Percentiles rank a stretch among this genome's conserved stretches.
These are phyloP conservation scores for Phyllosticta capitalensis DNA, from an alignment of 2,329 filamentous ascomycete species.

Conservation along the genomic window DNA sequence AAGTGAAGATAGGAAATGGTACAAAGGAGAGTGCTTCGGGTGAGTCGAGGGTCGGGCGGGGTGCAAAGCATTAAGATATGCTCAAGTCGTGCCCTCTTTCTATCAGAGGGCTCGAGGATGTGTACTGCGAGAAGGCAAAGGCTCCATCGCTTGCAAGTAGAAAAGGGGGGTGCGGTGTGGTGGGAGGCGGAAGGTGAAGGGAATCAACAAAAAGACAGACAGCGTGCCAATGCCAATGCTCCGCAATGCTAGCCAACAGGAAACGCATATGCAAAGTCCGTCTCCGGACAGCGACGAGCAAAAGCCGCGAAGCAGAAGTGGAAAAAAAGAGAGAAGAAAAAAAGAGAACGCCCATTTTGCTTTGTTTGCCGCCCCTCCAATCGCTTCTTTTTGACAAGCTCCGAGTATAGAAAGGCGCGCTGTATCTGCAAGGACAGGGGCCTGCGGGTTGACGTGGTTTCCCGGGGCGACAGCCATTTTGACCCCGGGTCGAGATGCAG, in stretches of 20 bases:
- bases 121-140: conserved; percentile 6
- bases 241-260: conserved; percentile 11
- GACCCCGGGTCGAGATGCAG: background rate
- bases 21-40: conserved; percentile 10
- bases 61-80: background rate
- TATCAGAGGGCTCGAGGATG: background rate
- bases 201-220: background rate
- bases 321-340: background rate
- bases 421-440: conserved; percentile 7
- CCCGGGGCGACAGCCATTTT: conserved; percentile 1
- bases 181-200: background rate
- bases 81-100: conserved; percentile 1
- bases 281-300: conserved; percentile 7
- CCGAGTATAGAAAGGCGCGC: conserved; percentile 2
- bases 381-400: background rate
- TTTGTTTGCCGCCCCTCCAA: conserved; percentile 5
- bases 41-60: background rate
- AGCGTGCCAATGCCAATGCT: conserved; percentile 10
- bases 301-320: background rate
- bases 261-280: conserved; percentile 7
- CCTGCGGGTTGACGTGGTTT: conserved; percentile 6
- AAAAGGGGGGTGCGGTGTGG: background rate
- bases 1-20: conserved; percentile 2
- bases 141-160: background rate
- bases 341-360: conserved; percentile 11